Base-by-base conservation (phyloP, 257 asterid genomes). In the Cordia subcordata region DNA sequence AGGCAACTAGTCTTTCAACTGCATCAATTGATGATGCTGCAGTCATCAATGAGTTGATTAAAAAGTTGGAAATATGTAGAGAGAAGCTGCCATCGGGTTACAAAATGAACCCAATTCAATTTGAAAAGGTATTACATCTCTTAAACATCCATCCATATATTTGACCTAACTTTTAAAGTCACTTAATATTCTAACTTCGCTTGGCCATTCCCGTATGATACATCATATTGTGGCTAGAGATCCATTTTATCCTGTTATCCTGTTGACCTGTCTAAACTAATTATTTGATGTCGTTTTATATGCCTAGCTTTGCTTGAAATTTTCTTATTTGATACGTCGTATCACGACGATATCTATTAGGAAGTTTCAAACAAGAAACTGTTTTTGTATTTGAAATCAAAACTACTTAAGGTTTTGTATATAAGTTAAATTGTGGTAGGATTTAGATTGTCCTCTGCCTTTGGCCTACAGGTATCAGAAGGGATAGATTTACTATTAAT, bases 31-130 rank as follows among this genome's bases (percentile, higher is more conserved):
- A 77, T 69, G 82, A 77, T 56, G 67, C 61, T 55, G 69, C 63
- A 45, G 72, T 73, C 65, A 78, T 73, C 38, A 49, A 66, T 69
- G 72, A 73, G 20, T 64, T 77, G 62, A 53, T 69, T 21, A 23
- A 46, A 65, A 77, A 58, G 72, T 42, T 69, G 12, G 79, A 69
- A 20, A 53, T 1, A 21, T 73, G 70, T 63, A 49, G 73, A 27
- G 17, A 66, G 20, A 73, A 66, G 32, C 62, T 77, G 53, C 64
- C 62, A 5, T 63, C 69, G 1, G 72, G 66, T 39, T 77, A 53
- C 60, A 77, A 63, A 58, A 69, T 77, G 82, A 77, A 69, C 6
- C 79, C 82, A 13, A 73, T 77, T 66, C 82, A 77, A 62, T 77
- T 77, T 68, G 82, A 77, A 56, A 77, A 77, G 79, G 82, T 73